Percentiles rank a stretch among this genome's conserved stretches.
Conservation (phyloP, 208 protist species). For the Spongospora subterranea region DNA sequence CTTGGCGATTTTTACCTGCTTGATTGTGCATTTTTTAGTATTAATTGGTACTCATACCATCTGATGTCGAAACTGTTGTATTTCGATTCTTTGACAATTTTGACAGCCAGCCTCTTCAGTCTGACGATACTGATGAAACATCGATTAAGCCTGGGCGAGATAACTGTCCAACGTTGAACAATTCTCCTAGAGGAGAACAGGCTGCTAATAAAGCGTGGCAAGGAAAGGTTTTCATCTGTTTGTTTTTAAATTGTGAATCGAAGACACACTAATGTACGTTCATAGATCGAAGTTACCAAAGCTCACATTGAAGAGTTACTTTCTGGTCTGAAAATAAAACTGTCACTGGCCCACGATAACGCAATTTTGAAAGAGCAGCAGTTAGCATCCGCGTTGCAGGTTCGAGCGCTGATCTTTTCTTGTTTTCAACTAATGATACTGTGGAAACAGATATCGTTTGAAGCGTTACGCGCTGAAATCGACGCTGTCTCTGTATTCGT, state of each 20-base stretch:
- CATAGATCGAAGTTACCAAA: neutral
- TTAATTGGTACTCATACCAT: no score
- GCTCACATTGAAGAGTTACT: neutral
- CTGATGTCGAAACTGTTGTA: no score
- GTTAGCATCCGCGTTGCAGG: neutral
- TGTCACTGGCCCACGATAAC: neutral
- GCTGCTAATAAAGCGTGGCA: no score
- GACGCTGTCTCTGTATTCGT: neutral
- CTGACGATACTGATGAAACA: no score
- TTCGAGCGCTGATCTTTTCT: neutral
- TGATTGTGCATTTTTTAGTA: constrained; percentile 16
- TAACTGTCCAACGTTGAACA: no score
- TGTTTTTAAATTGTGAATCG: no score
- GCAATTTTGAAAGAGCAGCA: neutral
- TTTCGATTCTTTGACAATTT: no score
- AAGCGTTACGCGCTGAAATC: constrained; percentile 2
- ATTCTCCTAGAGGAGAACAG: no score
- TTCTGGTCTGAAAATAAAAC: neutral
- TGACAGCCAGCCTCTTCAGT: no score
- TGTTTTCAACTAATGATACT: neutral
- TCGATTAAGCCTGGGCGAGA: no score
- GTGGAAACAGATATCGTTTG: neutral
- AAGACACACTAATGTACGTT: constrained; percentile 9
- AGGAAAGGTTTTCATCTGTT: no score
- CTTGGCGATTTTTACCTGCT: constrained; percentile 56